phyloP scores from a whole-genome alignment of 305 asterid species.

The Rubia balearica region DNA sequence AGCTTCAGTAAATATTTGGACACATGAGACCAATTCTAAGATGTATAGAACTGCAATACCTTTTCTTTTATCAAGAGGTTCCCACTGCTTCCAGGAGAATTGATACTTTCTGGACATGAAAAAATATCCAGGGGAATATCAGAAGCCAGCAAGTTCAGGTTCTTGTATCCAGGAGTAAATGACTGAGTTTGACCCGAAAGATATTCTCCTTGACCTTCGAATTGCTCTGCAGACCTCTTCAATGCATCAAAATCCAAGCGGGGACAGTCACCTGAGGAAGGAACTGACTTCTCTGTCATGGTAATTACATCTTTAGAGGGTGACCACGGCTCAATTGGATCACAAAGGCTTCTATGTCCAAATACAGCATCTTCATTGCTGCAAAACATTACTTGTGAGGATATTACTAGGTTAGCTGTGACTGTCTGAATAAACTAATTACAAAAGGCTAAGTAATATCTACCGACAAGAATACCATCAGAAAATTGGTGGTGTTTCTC shows the following conservation, averaged over 20 bases:
- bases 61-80: constrained; percentile 39
- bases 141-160: constrained; percentile 33
- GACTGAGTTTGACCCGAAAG: constrained; percentile 43
- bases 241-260: constrained; percentile 36
- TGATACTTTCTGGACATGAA: constrained; percentile 46
- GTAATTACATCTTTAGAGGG: constrained; percentile 55
- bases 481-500: neutral
- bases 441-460: neutral
- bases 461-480: neutral
- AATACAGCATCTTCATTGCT: constrained; percentile 63
- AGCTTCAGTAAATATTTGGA: constrained; percentile 9
- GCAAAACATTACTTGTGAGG: constrained; percentile 73
- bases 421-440: constrained; percentile 22
- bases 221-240: constrained; percentile 29
- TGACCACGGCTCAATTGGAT: constrained; percentile 65
- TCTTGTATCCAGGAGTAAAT: constrained; percentile 32
- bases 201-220: constrained; percentile 39
- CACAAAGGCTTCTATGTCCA: constrained; percentile 48
- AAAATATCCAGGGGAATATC: constrained; percentile 37
- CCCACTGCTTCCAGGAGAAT: constrained; percentile 45
- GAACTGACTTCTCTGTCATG: constrained; percentile 36
- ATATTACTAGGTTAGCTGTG: constrained; percentile 51
- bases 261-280: constrained; percentile 52
- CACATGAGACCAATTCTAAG: constrained; percentile 16
- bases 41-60: constrained; percentile 31